Evolutionary conservation across 2,329 filamentous ascomycete genomes (phyloP), one percentile per base, ranked within the genome.

Genomic region (Tolypocladium album): DNA sequence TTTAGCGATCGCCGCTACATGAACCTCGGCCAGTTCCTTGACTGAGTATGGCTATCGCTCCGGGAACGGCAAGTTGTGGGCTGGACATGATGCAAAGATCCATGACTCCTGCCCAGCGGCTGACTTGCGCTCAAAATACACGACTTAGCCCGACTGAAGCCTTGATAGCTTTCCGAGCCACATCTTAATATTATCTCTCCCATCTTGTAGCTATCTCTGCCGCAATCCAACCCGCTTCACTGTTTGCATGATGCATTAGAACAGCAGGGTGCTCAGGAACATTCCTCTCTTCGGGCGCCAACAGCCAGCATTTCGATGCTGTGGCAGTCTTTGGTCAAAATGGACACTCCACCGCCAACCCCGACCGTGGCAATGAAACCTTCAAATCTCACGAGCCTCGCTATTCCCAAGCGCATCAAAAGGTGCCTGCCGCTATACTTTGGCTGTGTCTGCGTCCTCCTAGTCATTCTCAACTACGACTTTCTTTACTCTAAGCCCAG

Each of bases 391-490:
- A 67, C 70, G 52, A 73, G 73, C 62, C 70, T 58, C 56, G 64
- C 70, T 45, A 67, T 81, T 43, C 79, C 79, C 1, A 78, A 76
- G 24, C 79, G 80, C 61, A 71, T 82, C 61, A 74, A 77, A 58
- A 74, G 80, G 61, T 73, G 74, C 43, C 67, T 83, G 17, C 75
- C 78, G 3, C 69, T 80, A 22, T 81, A 79, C 64, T 62, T 80
- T 27, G 73, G 69, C 38, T 75, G 74, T 60, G 64, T 82, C 9
- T 67, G 76, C 53, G 60, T 81, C 22, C 62, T 82, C 45, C 64
- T 82, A 47, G 70, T 82, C 61, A 65, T 82, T 56, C 72, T 79
- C 58, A 80, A 79, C 64, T 69, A 75, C 43, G 76, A 78, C 62
- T 45, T 24, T 45, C n/a, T 45, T 24, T 45, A 45, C 43, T 8